Evolutionary conservation across 2,329 filamentous ascomycete species (phyloP).

Genomic region (Colletotrichum sublineola): DNA sequence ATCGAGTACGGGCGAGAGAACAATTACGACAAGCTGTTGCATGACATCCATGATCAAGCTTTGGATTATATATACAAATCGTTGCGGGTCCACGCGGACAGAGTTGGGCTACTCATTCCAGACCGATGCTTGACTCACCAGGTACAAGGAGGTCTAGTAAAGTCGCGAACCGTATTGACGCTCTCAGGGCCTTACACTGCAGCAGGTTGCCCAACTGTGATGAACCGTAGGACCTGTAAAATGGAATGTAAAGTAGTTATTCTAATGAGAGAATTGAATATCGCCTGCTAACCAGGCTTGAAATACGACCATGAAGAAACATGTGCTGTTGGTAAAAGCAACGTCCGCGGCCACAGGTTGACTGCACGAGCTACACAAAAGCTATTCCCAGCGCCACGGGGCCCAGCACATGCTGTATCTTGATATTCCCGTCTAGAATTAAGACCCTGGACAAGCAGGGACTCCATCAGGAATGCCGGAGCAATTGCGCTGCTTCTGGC

Average conservation of each 20-base stretch:
- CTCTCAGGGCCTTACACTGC: constrained; percentile 14
- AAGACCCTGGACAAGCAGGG: constrained; percentile 33
- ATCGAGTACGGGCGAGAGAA: background rate
- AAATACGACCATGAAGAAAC: too few relatives aligned
- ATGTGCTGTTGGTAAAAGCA: too few relatives aligned
- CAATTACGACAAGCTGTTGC: background rate
- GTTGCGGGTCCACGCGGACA: background rate
- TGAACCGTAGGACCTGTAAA: too few relatives aligned
- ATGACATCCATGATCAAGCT: constrained; percentile 6
- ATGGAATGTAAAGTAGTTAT: too few relatives aligned
- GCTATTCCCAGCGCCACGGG: too few relatives aligned
- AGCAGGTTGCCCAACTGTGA: background rate
- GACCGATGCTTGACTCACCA: constrained; percentile 41
- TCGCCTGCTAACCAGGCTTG: too few relatives aligned
- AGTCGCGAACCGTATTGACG: background rate
- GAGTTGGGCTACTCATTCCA: constrained; percentile 17
- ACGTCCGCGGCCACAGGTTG: too few relatives aligned
- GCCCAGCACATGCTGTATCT: too few relatives aligned
- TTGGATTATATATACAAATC: constrained; percentile 12
- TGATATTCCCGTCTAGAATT: background rate
- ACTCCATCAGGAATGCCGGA: constrained; percentile 46
- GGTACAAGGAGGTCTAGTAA: background rate
- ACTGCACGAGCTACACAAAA: too few relatives aligned
- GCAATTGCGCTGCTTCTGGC: constrained; percentile 53
- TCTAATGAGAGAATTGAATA: too few relatives aligned